A percentile compares a stretch with the other conserved stretches of the same genome.
These are phyloP conservation scores for Aphelidium insulamus DNA, from an alignment of 371 early-diverging fungal genomes.

Conservation along the genomic window DNA sequence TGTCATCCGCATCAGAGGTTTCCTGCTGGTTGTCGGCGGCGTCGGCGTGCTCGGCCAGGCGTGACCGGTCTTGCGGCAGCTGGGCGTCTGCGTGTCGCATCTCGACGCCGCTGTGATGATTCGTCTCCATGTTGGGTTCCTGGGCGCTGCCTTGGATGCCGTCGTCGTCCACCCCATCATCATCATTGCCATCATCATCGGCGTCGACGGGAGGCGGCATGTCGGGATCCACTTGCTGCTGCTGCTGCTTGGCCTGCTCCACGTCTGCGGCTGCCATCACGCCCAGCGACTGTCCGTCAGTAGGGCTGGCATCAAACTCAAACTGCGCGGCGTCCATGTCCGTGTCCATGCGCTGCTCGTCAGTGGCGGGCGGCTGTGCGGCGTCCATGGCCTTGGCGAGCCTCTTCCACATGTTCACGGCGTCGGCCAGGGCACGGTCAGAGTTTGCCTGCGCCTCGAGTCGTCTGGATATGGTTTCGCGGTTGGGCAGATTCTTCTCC, in stretches of 20 bases:
- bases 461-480: too few relatives aligned
- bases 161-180: slow-evolving; percentile 2
- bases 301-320: too few relatives aligned
- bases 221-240: too few relatives aligned
- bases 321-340: too few relatives aligned
- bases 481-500: too few relatives aligned
- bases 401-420: slow-evolving; percentile 68
- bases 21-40: slow-evolving; percentile 12
- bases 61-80: slow-evolving; percentile 5
- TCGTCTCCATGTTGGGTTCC: slow-evolving; percentile 8
- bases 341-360: slow-evolving; percentile 18
- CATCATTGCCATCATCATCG: too few relatives aligned
- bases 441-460: slow-evolving; percentile 40
- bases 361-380: slow-evolving; percentile 9
- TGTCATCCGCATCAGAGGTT: slow-evolving; percentile 13
- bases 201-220: too few relatives aligned
- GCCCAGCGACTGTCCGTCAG: too few relatives aligned
- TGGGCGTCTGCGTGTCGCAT: background rate
- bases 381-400: slow-evolving; percentile 35
- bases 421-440: slow-evolving; percentile 67
- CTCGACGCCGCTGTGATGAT: slow-evolving; percentile 6
- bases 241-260: slow-evolving; percentile 2
- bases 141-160: background rate
- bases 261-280: too few relatives aligned
- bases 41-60: slow-evolving; percentile 10